phyloP scores from a whole-genome alignment of 257 asterid species.

The Handroanthus guayacan region DNA sequence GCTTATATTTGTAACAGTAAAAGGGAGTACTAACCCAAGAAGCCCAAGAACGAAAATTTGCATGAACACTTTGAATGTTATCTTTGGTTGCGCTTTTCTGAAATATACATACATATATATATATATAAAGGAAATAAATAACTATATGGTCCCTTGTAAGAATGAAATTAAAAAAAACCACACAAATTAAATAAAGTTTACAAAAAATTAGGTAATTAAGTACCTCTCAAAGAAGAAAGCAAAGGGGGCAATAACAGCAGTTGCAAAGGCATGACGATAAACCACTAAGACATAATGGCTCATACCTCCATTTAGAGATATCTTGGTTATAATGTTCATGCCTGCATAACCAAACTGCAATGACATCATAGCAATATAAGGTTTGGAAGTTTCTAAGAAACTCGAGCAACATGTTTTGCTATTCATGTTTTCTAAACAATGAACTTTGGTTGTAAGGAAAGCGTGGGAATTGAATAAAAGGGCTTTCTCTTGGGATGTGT shows the following conservation, averaged over 20 bases:
- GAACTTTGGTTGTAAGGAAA: too few relatives aligned
- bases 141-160: too few relatives aligned
- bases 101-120: neutral
- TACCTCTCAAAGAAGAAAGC: slow-evolving; percentile 80
- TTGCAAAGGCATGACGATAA: slow-evolving; percentile 73
- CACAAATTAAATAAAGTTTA: neutral
- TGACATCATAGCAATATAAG: slow-evolving; percentile 63
- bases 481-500: neutral
- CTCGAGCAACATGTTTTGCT: slow-evolving; percentile 8
- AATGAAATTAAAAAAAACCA: neutral
- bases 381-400: slow-evolving; percentile 46
- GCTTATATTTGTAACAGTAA: too few relatives aligned
- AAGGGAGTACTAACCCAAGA: slow-evolving; percentile 60
- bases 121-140: too few relatives aligned
- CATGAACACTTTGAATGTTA: slow-evolving; percentile 77
- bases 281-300: slow-evolving; percentile 76
- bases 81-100: slow-evolving; percentile 90
- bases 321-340: slow-evolving; percentile 71
- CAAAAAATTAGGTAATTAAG: neutral
- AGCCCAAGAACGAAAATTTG: slow-evolving; percentile 86
- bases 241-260: slow-evolving; percentile 74
- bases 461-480: too few relatives aligned
- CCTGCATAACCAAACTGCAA: slow-evolving; percentile 87
- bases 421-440: slow-evolving; percentile 23
- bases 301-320: slow-evolving; percentile 77